Conservation (phyloP, 495 filamentous ascomycete genomes). For the Penicillium lagena region DNA sequence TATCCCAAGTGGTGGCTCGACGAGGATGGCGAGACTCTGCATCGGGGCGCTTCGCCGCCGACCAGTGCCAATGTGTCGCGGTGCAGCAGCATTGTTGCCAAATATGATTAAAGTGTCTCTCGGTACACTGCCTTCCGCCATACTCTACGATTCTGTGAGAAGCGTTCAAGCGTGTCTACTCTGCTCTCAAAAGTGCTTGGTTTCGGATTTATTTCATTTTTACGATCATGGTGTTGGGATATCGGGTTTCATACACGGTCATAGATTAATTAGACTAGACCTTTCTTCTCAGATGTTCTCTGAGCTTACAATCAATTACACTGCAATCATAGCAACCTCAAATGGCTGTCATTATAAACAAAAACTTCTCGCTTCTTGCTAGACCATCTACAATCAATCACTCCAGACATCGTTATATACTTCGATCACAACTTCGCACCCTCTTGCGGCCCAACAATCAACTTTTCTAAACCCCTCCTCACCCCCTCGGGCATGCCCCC, state of each 20-base stretch:
- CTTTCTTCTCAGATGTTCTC: not conserved
- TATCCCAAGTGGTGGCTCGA: constrained; percentile 41
- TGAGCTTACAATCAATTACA: not conserved
- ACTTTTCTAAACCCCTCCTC: constrained; percentile 37
- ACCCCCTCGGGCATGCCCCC: constrained; percentile 43
- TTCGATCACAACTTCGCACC: constrained; percentile 17
- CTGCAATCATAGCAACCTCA: too few relatives aligned
- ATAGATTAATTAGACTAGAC: not conserved
- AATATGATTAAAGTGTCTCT: too few relatives aligned
- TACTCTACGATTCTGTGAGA: not conserved
- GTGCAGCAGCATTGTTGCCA: constrained; percentile 29
- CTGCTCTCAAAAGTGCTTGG: not conserved
- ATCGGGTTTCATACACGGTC: not conserved
- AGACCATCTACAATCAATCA: not conserved
- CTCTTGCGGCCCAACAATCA: constrained; percentile 23
- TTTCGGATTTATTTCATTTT: not conserved
- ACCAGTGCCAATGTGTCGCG: constrained; percentile 36
- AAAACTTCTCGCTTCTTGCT: not conserved
- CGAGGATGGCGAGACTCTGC: constrained; percentile 31
- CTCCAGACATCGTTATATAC: not conserved
- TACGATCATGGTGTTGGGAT: not conserved
- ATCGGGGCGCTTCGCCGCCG: constrained; percentile 29
- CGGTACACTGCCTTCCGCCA: too few relatives aligned
- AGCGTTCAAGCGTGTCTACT: not conserved
- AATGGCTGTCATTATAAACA: too few relatives aligned